Base-by-base conservation (phyloP, 2,329 filamentous ascomycete genomes). In the Xylariaceae sp. region DNA sequence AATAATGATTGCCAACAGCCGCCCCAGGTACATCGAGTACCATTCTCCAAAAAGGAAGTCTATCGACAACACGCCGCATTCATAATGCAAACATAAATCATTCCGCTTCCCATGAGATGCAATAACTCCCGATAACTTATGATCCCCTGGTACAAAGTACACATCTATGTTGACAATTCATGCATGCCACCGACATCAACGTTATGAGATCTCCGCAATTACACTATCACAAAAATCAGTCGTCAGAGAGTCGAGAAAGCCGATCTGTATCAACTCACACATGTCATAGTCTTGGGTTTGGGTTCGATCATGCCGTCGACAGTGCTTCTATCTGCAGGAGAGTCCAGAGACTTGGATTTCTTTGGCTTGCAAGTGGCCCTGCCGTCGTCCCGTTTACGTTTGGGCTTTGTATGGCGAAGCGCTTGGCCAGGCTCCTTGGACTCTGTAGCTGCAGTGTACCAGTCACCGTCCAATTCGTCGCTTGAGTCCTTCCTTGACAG, bases 381-480 rank as follows among this genome's bases (percentile, higher is more conserved):
- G 39, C 55, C 44, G n/a, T 66, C 62, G 10, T 63, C 65, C n/a
- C 63, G 65, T 55, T 69, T 69, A n/a, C 68, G 65, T 50, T 69
- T 70, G 18, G 63, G 30, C 53, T 37, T 50, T 3, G 57, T 42
- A 39, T 51, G 58, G 48, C 18, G 15, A 4, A 5, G 10, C 18
- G 55, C 18, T 23, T 11, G 37, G 15, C 18, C 49, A 9, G 55
- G 56, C 17, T 52, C 57, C 37, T 52, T 42, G 23, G 23, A 30
- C 23, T 30, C 23, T 30, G 23, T 30, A 30, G 23, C 23, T 30
- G 23, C 23, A 30, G 23, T 30, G 23, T 30, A 30, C 23, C 23
- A 30, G 23, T 30, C 23, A 30, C 23, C 23, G 23, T 30, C 23
- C 23, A 57, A 18, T 62, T 59, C 42, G 65, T 67, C 9, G 60